Conservation (phyloP, 75 land plant species). For the Selaginella tamariscina region DNA sequence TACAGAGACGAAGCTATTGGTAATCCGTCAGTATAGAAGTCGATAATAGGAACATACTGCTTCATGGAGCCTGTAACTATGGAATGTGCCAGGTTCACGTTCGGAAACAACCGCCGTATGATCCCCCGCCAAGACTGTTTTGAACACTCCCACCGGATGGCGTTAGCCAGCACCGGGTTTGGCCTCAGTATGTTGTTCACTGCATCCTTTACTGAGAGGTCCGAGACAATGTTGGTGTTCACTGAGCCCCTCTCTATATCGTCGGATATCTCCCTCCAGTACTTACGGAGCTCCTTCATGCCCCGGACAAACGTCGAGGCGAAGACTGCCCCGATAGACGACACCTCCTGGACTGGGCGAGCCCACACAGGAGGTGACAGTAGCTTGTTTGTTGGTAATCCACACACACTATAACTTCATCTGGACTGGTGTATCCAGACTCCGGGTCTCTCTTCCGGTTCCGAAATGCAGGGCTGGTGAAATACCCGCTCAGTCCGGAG, state of each 20-base stretch:
- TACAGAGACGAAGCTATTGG: background rate
- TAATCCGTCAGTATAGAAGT: background rate
- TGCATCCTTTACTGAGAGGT: background rate
- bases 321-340: background rate
- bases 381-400: background rate
- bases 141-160: background rate
- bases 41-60: slow-evolving; percentile 6
- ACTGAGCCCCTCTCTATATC: background rate
- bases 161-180: background rate
- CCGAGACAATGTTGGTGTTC: slow-evolving; percentile 3
- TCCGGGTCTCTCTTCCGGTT: background rate
- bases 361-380: slow-evolving; percentile 4
- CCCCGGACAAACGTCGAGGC: slow-evolving; percentile 4
- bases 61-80: slow-evolving; percentile 8
- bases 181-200: background rate
- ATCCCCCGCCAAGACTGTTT: background rate
- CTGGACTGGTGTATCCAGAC: background rate
- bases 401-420: background rate
- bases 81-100: background rate
- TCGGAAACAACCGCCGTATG: background rate
- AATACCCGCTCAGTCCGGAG: slow-evolving; percentile 1
- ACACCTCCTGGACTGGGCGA: background rate
- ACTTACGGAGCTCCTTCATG: background rate
- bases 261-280: background rate
- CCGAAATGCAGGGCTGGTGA: background rate